Evolutionary conservation across 2,329 filamentous ascomycete species (phyloP).

Genomic region (Monosporascus sp.): DNA sequence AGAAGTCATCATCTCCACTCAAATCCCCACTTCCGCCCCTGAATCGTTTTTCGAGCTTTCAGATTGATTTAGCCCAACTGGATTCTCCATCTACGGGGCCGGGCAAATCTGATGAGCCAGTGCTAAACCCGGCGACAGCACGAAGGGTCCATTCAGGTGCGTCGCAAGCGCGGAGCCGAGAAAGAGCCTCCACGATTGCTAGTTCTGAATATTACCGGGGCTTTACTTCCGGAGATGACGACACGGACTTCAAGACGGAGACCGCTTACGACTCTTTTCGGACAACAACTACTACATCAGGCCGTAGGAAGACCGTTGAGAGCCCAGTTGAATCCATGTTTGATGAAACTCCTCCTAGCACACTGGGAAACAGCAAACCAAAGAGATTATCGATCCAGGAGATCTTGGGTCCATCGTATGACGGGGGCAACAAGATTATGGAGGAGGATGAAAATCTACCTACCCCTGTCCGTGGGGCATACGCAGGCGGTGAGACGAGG

Average conservation of each 20-base stretch:
- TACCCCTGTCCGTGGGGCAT: constrained; percentile 42
- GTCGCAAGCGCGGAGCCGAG: constrained; percentile 32
- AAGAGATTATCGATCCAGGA: constrained; percentile 56
- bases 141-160: constrained; percentile 21
- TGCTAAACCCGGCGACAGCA: constrained; percentile 8
- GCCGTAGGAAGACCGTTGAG: constrained; percentile 59
- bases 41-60: constrained; percentile 49
- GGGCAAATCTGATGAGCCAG: constrained; percentile 20
- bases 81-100: constrained; percentile 36
- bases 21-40: constrained; percentile 52
- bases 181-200: constrained; percentile 59
- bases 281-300: constrained; percentile 54
- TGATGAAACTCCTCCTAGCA: constrained; percentile 67
- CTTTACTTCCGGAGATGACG: constrained; percentile 65
- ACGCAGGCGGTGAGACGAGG: constrained; percentile 22
- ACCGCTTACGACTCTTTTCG: constrained; percentile 72
- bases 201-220: constrained; percentile 67
- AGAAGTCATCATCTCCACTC: constrained; percentile 50
- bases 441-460: constrained; percentile 55
- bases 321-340: constrained; percentile 75
- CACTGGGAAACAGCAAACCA: constrained; percentile 44
- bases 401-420: constrained; percentile 49
- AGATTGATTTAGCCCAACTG: constrained; percentile 45
- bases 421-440: constrained; percentile 51
- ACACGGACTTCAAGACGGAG: constrained; percentile 73